Evolutionary conservation across 805 yeast species (phyloP), one percentile per base, ranked within the genome.

Genomic region (Komagataella populi): DNA sequence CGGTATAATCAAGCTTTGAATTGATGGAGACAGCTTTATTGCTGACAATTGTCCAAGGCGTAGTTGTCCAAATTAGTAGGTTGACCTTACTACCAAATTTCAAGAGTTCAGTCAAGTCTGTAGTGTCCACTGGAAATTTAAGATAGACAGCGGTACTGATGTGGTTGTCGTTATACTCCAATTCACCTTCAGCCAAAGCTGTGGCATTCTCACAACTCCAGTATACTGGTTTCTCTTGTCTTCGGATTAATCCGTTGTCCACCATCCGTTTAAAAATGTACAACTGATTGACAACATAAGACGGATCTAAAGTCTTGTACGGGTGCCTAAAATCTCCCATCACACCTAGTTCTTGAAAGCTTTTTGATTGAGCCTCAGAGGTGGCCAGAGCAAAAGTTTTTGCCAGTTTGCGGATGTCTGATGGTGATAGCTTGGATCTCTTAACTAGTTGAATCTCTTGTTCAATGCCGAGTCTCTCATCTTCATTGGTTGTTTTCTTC

Each of bases 121-220:
- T 48, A 8, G 57, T 22, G 1, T 36, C 47, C 7, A n/a, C 24
- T 7, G 89, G 89, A 56, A 85, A 89, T 57, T 77, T 80, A 6
- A 85, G 79, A 60, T 74, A 81, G 0, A 78, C 80, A 2, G 96
- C 83, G 4, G 70, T 76, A 0, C 95, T 84, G 46, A 61, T 70
- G 63, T 88, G 96, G 14, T 72, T 60, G 18, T 78, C 79, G 49
- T 85, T 84, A 64, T 93, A 93, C 61, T 91, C 96, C 52, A 93
- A 72, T 63, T 93, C 99, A 18, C 96, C 91, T 65, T 93, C 99
- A 0, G 99, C 99, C 55, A 93, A 70, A 0, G 98, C 98, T 0
- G 99, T 90, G 52, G 80, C 77, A 2, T 96, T 87, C 60, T 90
- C 96, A 55, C 91, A 83, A 1, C 97, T 95, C 97, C 98, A 93